phyloP scores from a whole-genome alignment of 805 yeast species.

The Ogataea pignaliae region DNA sequence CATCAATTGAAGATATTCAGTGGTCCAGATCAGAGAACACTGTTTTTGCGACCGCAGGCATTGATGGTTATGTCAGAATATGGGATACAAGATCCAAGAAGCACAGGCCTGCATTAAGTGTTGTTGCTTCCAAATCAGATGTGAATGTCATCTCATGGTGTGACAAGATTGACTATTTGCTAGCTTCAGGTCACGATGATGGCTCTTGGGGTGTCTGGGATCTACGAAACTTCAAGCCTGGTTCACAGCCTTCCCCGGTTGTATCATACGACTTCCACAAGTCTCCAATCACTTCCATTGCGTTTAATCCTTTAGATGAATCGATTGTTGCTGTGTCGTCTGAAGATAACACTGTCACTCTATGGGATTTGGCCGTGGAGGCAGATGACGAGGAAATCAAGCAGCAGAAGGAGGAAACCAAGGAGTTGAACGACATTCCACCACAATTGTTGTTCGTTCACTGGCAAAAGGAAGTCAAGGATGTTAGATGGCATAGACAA shows the following conservation, averaged over 20 bases:
- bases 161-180: constrained; percentile 73
- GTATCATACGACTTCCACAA: constrained; percentile 95
- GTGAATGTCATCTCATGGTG: constrained; percentile 97
- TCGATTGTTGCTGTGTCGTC: constrained; percentile 93
- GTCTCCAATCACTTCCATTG: constrained; percentile 86
- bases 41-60: constrained; percentile 92
- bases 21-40: constrained; percentile 93
- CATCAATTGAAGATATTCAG: constrained; percentile 93
- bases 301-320: constrained; percentile 93
- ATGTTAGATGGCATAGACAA: constrained; percentile 96
- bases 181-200: constrained; percentile 96
- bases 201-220: constrained; percentile 99
- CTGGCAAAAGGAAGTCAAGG: constrained; percentile 97
- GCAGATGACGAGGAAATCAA: constrained; percentile 97
- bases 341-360: constrained; percentile 93
- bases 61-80: constrained; percentile 86
- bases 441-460: constrained; percentile 95
- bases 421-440: constrained; percentile 85
- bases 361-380: constrained; percentile 98
- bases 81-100: constrained; percentile 97
- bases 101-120: constrained; percentile 85
- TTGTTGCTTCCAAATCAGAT: constrained; percentile 74
- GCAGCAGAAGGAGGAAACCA: constrained; percentile 71
- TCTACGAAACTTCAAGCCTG: constrained; percentile 72
- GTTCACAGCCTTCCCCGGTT: constrained; percentile 67